Base-by-base conservation (phyloP, 2,329 filamentous ascomycete species). In the Myrmaecium sp. region DNA sequence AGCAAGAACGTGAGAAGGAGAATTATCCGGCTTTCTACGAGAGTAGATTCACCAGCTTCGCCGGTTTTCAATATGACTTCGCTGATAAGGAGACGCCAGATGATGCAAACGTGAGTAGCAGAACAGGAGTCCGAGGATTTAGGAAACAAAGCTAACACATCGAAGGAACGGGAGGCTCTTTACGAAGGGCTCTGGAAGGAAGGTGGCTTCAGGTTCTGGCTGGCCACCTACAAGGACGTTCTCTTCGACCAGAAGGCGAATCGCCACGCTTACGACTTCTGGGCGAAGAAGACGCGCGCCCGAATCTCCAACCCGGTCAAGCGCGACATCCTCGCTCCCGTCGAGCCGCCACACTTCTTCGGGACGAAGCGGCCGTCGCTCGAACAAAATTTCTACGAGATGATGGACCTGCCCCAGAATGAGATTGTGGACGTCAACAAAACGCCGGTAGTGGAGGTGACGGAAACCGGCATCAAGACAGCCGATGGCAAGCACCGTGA, bases 21-120 rank as follows among this genome's bases (percentile, higher is more conserved):
- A 33, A 51, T 16, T 58, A 58, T 18, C 46, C 52, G 4, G 42
- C 47, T 9, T 50, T 76, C 2, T 75, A 69, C 41, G 49, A 49
- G 15, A 45, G 53, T 17, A 62, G 69, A 2, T 54, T 62, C 37
- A 61, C 44, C 12, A 65, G 46, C 17, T 74, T 70, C 37, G 62
- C 57, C 1, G 70, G 72, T 1, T 72, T 77, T 41, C 44, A 57
- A 4, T 75, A 68, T 33, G 63, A 66, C 35, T 66, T 58, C 37
- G 36, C 51, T 4, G 53, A 69, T 38, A 62, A 60, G 31, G 60
- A 62, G 21, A 69, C 67, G 0, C 66, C 58, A 23, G 54, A 59
- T 12, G 54, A 58, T 26, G n/a, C n/a, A n/a, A n/a, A n/a, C n/a
- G n/a, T n/a, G n/a, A n/a, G n/a, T 36, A n/a, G n/a, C 34, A 6